A percentile compares a stretch with the other conserved stretches of the same genome.
phyloP scores from a whole-genome alignment of 495 filamentous ascomycete species.

The Thermothielavioides terrestris region DNA sequence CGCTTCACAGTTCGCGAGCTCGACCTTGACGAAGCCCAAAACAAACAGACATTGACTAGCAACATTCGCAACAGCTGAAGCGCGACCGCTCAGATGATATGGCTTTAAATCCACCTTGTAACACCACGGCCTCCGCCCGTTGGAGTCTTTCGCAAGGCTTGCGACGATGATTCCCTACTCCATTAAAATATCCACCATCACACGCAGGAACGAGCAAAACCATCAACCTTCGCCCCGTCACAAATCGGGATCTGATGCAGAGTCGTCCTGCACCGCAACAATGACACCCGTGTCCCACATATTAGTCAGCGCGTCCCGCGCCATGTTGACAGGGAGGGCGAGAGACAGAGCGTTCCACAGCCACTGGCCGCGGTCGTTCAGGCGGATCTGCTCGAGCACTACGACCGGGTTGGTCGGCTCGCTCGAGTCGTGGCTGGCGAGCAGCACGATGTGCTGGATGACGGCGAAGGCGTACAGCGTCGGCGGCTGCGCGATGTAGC shows the following conservation, averaged over 20 bases:
- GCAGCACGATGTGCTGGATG: conserved; percentile 21
- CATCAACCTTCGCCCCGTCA: conserved; percentile 1
- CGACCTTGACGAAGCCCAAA: too few species aligned
- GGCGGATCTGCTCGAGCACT: conserved; percentile 11
- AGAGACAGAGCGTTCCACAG: conserved; percentile 28
- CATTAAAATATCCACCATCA: too few species aligned
- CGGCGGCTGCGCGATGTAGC: conserved; percentile 11
- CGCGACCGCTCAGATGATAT: too few species aligned
- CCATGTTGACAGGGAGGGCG: conserved; percentile 23
- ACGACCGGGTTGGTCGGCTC: conserved; percentile 11
- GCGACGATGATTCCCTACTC: too few species aligned
- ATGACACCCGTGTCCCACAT: conserved; percentile 4
- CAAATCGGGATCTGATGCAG: conserved; percentile 17
- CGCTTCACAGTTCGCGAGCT: too few species aligned
- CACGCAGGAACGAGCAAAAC: too few species aligned
- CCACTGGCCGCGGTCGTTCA: conserved; percentile 23
- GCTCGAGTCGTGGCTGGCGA: conserved; percentile 21
- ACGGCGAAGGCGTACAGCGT: conserved; percentile 25
- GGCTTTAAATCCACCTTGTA: too few species aligned
- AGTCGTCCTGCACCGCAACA: not conserved
- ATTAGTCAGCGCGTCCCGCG: conserved; percentile 12
- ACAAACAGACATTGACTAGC: too few species aligned
- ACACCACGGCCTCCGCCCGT: too few species aligned
- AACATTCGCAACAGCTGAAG: too few species aligned
- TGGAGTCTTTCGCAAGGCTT: too few species aligned